A percentile compares a stretch with the other conserved stretches of the same genome.
These are phyloP conservation scores for Pythium biforme DNA, from an alignment of 352 stramenopile species.

Conservation along the genomic window DNA sequence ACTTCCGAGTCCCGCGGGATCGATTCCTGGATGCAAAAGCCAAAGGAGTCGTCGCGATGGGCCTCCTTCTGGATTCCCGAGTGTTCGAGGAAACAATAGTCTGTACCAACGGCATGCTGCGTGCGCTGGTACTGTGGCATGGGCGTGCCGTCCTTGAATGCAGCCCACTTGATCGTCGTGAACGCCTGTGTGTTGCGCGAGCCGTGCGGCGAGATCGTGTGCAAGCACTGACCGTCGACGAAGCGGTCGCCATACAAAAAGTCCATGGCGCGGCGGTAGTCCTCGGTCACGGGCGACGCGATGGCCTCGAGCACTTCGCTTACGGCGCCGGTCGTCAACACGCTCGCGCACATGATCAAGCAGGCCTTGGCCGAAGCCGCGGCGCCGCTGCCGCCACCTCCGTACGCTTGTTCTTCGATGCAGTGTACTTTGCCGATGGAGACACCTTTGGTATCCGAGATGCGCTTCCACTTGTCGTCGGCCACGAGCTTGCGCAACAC, in stretches of 20 bases:
- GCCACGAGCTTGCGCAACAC: slow-evolving; percentile 45
- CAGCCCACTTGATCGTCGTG: slow-evolving; percentile 74
- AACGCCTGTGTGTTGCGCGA: slow-evolving; percentile 40
- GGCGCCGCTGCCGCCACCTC: background rate
- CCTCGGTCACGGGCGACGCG: slow-evolving; percentile 57
- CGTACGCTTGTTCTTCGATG: slow-evolving; percentile 38
- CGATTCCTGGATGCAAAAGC: slow-evolving; percentile 71
- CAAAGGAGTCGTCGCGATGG: slow-evolving; percentile 32
- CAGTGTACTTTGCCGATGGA: slow-evolving; percentile 63
- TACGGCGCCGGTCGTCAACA: slow-evolving; percentile 52
- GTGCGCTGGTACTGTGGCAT: slow-evolving; percentile 23
- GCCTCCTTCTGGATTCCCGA: slow-evolving; percentile 42
- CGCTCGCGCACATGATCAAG: slow-evolving; percentile 59
- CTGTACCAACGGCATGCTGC: slow-evolving; percentile 36
- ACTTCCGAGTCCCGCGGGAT: slow-evolving; percentile 62
- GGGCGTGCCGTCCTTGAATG: slow-evolving; percentile 49
- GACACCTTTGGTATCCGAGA: slow-evolving; percentile 52
- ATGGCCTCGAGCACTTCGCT: slow-evolving; percentile 67
- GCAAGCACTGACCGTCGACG: slow-evolving; percentile 57
- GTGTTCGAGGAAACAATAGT: slow-evolving; percentile 84
- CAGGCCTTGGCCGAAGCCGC: slow-evolving; percentile 28
- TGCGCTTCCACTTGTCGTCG: slow-evolving; percentile 58
- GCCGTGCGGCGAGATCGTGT: slow-evolving; percentile 38
- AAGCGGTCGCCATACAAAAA: slow-evolving; percentile 62
- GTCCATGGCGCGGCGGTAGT: slow-evolving; percentile 65